Evolutionary conservation across 2,329 filamentous ascomycete species (phyloP), one percentile per base, ranked within the genome.

Genomic region (Scopulariopsis brevicaulis): DNA sequence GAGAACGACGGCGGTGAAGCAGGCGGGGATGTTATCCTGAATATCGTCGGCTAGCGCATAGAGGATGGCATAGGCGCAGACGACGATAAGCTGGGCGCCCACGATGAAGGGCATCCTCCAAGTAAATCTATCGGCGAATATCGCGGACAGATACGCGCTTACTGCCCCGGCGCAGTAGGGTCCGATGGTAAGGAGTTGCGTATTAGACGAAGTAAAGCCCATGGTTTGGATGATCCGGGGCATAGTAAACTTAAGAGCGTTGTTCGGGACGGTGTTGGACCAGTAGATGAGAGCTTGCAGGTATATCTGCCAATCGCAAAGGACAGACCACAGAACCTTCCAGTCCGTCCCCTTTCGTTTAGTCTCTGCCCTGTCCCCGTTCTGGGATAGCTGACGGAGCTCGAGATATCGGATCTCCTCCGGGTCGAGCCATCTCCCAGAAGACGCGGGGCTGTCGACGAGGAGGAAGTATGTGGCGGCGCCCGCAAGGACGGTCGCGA

Each of bases 281-380:
- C 68, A 72, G 58, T 68, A 73, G 59, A 70, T 68, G 20, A 77
- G 61, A 3, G 71, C 70, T 0, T 77, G 61, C 6, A 69, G 64
- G 35, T 69, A 70, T 4, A 69, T 70, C 63, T 79, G 74, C 73
- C 73, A 77, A 62, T 77, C 75, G 3, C 46, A 43, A 2, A 61
- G 53, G 35, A 59, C 60, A 4, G 20, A 11, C 40, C 40, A 53
- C 12, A 53, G 34, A 11, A 59, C 7, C 1, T 40, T 58, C 40
- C 18, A 25, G 58, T 37, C 34, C 14, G 7, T 37, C 14, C 34
- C 34, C 34, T n/a, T n/a, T n/a, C n/a, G n/a, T n/a, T n/a, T n/a
- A n/a, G n/a, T n/a, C n/a, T n/a, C n/a, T n/a, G n/a, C n/a, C n/a
- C n/a, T n/a, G n/a, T n/a, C n/a, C n/a, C n/a, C n/a, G n/a, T n/a